Conservation (phyloP, 768 basidiomycete genomes). For the Hygrophoropsis aurantiaca region DNA sequence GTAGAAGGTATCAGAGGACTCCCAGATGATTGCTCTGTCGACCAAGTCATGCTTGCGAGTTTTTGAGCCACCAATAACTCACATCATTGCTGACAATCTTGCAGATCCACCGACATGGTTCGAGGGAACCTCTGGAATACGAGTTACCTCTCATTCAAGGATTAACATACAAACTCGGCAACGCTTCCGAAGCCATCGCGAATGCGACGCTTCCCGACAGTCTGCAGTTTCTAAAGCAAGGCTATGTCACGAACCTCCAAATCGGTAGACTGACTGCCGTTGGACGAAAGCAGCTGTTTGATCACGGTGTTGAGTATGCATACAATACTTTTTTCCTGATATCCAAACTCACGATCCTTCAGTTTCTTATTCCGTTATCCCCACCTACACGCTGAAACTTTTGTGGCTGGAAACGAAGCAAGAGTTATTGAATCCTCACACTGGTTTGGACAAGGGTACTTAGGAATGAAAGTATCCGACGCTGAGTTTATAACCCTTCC, state of each 20-base stretch:
- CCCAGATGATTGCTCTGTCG: slow-evolving; percentile 30
- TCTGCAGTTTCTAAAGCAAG: slow-evolving; percentile 33
- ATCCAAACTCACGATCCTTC: neutral
- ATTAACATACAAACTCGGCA: slow-evolving; percentile 27
- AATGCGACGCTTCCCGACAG: slow-evolving; percentile 25
- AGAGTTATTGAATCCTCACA: slow-evolving; percentile 40
- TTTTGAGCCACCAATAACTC: neutral
- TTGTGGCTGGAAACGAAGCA: slow-evolving; percentile 13
- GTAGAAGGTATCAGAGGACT: slow-evolving; percentile 22
- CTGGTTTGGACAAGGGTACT: slow-evolving; percentile 41
- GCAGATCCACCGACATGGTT: slow-evolving; percentile 37
- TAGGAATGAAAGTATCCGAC: slow-evolving; percentile 30
- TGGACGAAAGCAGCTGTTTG: slow-evolving; percentile 32
- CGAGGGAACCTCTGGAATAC: slow-evolving; percentile 29
- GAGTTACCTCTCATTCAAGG: slow-evolving; percentile 32
- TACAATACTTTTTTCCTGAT: too few relatives aligned
- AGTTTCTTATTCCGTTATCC: slow-evolving; percentile 24
- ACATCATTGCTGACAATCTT: neutral
- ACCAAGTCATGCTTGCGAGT: slow-evolving; percentile 32
- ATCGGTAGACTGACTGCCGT: slow-evolving; percentile 33
- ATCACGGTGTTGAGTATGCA: slow-evolving; percentile 32
- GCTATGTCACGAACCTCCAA: slow-evolving; percentile 29
- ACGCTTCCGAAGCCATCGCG: slow-evolving; percentile 17
- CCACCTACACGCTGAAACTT: slow-evolving; percentile 13
- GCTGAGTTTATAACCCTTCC: slow-evolving; percentile 28